Percentiles rank a stretch among this genome's conserved stretches.
Evolutionary conservation across 495 filamentous ascomycete species (phyloP).

Genomic region (Daldinia concentrica): DNA sequence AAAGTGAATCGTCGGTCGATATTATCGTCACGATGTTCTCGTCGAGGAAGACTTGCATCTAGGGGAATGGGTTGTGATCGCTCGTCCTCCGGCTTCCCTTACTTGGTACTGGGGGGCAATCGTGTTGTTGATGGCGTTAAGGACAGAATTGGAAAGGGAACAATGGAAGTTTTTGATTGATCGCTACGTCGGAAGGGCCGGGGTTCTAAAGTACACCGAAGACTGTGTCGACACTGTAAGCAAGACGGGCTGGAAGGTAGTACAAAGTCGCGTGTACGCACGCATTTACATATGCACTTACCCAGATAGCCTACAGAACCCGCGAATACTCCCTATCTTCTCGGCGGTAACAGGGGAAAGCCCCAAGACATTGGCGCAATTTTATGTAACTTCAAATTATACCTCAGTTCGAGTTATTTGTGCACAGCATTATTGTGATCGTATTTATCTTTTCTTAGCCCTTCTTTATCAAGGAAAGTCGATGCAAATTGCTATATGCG

Average conservation of each 20-base stretch:
- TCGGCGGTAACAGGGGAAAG: slow-evolving; percentile 35
- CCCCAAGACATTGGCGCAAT: slow-evolving; percentile 40
- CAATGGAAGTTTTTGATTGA: slow-evolving; percentile 50
- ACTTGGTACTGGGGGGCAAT: slow-evolving; percentile 38
- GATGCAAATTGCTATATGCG: not conserved
- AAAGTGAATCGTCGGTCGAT: slow-evolving; percentile 24
- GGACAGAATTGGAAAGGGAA: slow-evolving; percentile 47
- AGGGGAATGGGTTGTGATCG: slow-evolving; percentile 26
- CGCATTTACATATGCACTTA: slow-evolving; percentile 10
- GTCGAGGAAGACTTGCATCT: slow-evolving; percentile 28
- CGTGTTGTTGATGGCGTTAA: slow-evolving; percentile 46
- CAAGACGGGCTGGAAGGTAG: slow-evolving; percentile 18
- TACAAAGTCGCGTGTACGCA: slow-evolving; percentile 9
- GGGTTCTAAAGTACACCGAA: slow-evolving; percentile 39
- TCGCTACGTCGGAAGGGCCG: slow-evolving; percentile 41
- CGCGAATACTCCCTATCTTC: slow-evolving; percentile 9
- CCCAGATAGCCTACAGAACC: slow-evolving; percentile 9
- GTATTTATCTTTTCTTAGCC: not conserved
- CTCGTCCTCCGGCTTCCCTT: slow-evolving; percentile 26
- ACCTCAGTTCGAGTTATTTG: not conserved
- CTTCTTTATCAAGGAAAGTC: not conserved
- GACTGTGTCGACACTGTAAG: slow-evolving; percentile 32
- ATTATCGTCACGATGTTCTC: slow-evolving; percentile 9
- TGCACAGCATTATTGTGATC: not conserved
- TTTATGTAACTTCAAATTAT: slow-evolving; percentile 13